Evolutionary conservation across 805 yeast species (phyloP), one percentile per base, ranked within the genome.

Genomic region (Candida fluviatilis): DNA sequence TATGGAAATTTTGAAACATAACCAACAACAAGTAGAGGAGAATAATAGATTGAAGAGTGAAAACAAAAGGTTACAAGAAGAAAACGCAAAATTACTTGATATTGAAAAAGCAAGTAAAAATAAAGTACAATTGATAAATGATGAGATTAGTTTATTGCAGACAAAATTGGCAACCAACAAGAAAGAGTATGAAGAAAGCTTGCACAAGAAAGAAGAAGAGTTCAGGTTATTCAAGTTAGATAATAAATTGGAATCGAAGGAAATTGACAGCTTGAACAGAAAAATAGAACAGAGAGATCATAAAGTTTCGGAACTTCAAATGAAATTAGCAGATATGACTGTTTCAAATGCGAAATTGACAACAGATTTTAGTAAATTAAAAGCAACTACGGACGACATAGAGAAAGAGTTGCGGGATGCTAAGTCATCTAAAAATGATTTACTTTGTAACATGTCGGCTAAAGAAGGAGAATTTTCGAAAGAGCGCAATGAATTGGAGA

Each of bases 381-480:
- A 47, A 34, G 31, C 44, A 23, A 39, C 29, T 13, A 42, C 49
- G 10, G 40, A 37, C 10, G 30, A 17, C 2, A 35, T 54, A 18
- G 36, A 49, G 14, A 35, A 18, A 13, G 61, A 60, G 33, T 34
- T 57, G 29, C 39, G 41, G 15, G 65, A 59, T 37, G 43, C 52
- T 6, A 46, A 31, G 6, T 43, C 47, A 4, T 70, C 79, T 68
- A 84, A 83, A 51, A 66, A 71, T 21, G 89, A 84, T 47, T 58
- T 86, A 16, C 56, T 82, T 11, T 84, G 81, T 14, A 84, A 82
- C 50, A 71, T 85, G 78, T 63, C 83, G 0, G 72, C 80, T 23
- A 74, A 82, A 45, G 89, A 84, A 47, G 53, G 53, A 8, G 89
- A 82, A 35, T 73, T 74, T 45, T 60, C 67, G 2, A 66, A 65